phyloP scores from a whole-genome alignment of 768 basidiomycete species.

The Tricholoma terreum region DNA sequence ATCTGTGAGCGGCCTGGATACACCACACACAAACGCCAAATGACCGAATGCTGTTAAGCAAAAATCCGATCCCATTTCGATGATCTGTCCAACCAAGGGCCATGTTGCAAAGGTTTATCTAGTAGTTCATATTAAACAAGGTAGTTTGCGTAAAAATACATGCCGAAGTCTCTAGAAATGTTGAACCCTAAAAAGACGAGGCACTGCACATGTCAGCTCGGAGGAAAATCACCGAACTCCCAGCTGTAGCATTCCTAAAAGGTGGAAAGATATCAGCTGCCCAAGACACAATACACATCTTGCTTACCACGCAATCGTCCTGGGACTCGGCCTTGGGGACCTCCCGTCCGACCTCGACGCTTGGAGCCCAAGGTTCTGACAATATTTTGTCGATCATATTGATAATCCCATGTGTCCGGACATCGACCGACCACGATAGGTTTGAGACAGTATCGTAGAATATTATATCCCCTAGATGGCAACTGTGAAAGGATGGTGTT shows the following conservation, averaged over 20 bases:
- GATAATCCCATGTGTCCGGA: constrained; percentile 79
- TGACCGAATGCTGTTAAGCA: no score
- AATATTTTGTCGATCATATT: constrained; percentile 75
- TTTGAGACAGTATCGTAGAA: constrained; percentile 91
- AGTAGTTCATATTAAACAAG: no score
- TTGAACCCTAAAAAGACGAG: no score
- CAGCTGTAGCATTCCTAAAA: constrained; percentile 66
- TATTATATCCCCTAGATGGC: constrained; percentile 84
- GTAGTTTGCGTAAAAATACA: not conserved
- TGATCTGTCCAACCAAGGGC: no score
- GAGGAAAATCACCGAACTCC: constrained; percentile 53
- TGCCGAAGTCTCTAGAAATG: not conserved
- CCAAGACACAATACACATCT: not conserved
- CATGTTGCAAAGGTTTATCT: no score
- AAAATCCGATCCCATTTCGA: no score
- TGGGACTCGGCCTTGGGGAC: constrained; percentile 56
- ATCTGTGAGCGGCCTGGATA: not conserved
- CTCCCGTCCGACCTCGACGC: constrained; percentile 56
- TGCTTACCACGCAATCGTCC: constrained; percentile 69
- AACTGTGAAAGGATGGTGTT: constrained; percentile 36
- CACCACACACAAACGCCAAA: no score
- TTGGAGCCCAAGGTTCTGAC: constrained; percentile 65
- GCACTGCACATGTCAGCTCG: not conserved
- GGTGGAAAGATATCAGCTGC: not conserved
- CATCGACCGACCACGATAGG: constrained; percentile 79